Base-by-base conservation (phyloP, 805 yeast species). In the Candida orba region DNA sequence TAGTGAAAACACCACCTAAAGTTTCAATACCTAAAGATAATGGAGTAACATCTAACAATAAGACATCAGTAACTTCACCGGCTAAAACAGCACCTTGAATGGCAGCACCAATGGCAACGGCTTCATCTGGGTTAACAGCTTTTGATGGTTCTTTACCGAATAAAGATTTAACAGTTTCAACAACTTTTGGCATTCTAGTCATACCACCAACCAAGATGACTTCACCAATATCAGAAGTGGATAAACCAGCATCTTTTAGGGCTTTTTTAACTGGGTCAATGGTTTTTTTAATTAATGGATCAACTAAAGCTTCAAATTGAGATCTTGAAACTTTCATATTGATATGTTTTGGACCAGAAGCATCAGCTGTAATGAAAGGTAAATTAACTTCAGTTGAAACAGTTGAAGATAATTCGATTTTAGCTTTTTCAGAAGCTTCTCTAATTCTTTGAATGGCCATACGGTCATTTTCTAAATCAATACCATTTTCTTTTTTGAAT, bases 11-110 rank as follows among this genome's bases (percentile, higher is more conserved):
- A 74, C 93, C 95, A 76, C 99, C 99, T 76, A 90, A 93, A 85
- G 93, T 93, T 76, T 95, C 98, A 72, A 91, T 95, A 87, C 99
- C 99, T 67, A 91, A 80, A 57, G 98, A 90, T 68, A 91, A 83
- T 70, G 99, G 99, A 66, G 90, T 90, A 62, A 91, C 93, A 67
- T 84, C 95, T 57, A 84, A 71, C 49, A 84, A 68, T 46, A 84
- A 76, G 45, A 84, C 91, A 60, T 84, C 85, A 63, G 80, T 81
- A 48, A 84, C 81, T 63, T 84, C 89, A 57, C 95, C 95, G 20
- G 90, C 82, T 48, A 85, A 68, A 42, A 85, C 81, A 52, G 90
- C 95, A 62, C 91, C 95, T 68, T 85, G 95, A 54, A 85, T 83
- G 45, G 95, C 93, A 34, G 95, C 95, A 63, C 95, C 95, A 54